Evolutionary conservation across 768 basidiomycete genomes (phyloP), one percentile per base, ranked within the genome.

Genomic region (Pleurotus citrinopileatus): DNA sequence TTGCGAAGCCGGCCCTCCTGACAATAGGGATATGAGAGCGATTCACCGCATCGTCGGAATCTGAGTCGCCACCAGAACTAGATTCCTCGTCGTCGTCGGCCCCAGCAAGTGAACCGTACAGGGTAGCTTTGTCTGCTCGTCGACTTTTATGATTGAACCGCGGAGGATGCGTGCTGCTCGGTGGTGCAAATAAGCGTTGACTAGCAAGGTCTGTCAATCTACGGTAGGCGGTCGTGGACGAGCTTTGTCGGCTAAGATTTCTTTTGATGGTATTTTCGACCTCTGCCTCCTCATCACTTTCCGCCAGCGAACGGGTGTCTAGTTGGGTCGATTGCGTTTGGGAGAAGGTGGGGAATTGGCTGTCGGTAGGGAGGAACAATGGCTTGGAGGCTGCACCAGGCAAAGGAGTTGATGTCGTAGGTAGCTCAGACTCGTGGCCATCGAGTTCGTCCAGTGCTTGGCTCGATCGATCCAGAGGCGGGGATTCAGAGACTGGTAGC

Each of bases 11-110:
- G 34, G 87, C 87, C 55, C 74, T 70, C 53, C 82, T 74, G 9
- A 72, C 72, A 57, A 67, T 73, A 26, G 87, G 87, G 54, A 89
- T 87, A 64, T 88, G 87, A n/a, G 78, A 83, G 38, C 55, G 60
- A 22, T 63, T 59, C 38, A 64, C 62, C 36, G 59, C 67, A 36
- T 70, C 28, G 29, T 60, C 77, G 0, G 74, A 73, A 1, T 61
- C 62, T 17, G 29, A 34, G 12, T 70, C 72, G 7, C 68, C 69
- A 34, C 77, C 77, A 3, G 80, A 77, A 4, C 75, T 70, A 5
- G 65, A 68, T 6, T 65, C 63, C 10, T 65, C 65, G 15, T 73
- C 74, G 15, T 73, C 74, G 4, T 75, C 70, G 22, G 65, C 63
- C 29, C 19, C 5, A 13, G 20, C 25, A n/a, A 26, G 26, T 7